A percentile compares a stretch with the other conserved stretches of the same genome.
Conservation (phyloP, 345 rosid species). For the Citrus maxima region DNA sequence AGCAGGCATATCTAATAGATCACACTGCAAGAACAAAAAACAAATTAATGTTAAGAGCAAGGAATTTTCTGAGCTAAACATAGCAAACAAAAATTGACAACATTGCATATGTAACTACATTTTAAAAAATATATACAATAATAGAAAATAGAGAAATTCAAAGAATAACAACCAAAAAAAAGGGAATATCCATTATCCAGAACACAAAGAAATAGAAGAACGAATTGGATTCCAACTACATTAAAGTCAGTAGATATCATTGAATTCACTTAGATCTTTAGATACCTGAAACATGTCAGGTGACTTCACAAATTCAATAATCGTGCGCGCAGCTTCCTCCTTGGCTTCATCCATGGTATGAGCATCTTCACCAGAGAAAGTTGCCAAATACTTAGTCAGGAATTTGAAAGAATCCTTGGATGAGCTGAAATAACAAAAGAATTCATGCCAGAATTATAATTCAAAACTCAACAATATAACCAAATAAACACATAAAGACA, state of each 20-base stretch:
- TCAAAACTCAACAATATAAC: not conserved
- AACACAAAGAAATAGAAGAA: not conserved
- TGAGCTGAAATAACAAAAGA: constrained; percentile 45
- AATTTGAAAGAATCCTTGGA: constrained; percentile 67
- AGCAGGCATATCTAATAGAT: constrained; percentile 87
- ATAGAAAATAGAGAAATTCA: not conserved
- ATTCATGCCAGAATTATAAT: not conserved
- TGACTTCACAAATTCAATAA: constrained; percentile 83
- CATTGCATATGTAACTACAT: not conserved
- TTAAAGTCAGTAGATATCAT: not conserved
- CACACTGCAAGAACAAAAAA: constrained; percentile 62
- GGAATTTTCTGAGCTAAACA: not conserved
- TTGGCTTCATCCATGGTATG: constrained; percentile 64
- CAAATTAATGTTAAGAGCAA: not conserved
- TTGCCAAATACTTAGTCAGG: constrained; percentile 78
- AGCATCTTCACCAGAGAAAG: constrained; percentile 77
- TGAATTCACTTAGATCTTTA: not conserved
- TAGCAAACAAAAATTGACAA: not conserved
- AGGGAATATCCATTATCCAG: not conserved
- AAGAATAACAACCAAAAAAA: not conserved
- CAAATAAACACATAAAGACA: not conserved
- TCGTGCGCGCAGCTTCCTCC: constrained; percentile 78
- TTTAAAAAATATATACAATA: too few relatives aligned
- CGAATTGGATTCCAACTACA: not conserved
- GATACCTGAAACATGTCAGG: constrained; percentile 87